Evolutionary conservation across 371 early-diverging fungal genomes (phyloP), one percentile per base, ranked within the genome.

Genomic region (Mucor mucedo): DNA sequence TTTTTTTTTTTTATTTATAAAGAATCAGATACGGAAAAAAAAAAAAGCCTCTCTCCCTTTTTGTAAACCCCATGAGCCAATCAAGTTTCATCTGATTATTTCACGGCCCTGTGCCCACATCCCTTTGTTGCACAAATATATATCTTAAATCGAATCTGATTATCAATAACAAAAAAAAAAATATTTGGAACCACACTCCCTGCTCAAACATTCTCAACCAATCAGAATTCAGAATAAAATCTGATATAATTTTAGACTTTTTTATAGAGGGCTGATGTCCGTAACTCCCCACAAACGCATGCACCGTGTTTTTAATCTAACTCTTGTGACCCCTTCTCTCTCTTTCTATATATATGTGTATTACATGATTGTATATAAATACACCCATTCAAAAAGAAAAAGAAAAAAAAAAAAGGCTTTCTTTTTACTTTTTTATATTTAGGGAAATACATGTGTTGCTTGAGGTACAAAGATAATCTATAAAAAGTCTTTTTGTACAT

Each of bases 31-130:
- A 55, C 21, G 57, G 35, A 64, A 52, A 48, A 61, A 60, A 66
- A 63, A 32, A 52, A 47, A 56, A 60, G 42, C 56, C 52, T 48
- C 48, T 40, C 41, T 50, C 21, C 27, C 5, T 7, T 5, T n/a
- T 28, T n/a, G 13, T 49, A 35, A 49, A 16, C 9, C 21, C 21
- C 35, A 29, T 41, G 35, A 59, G 40, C 65, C 65, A 65, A 58
- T 65, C 50, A 65, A 29, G 45, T 28, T 59, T 29, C 32, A 65
- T 65, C 65, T 54, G 65, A 65, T 65, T 60, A 65, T 53, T 53
- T 44, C 56, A 44, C 42, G 56, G 44, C 44, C 56, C 44, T 21
- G 47, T 47, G 47, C 47, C 47, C 47, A 21, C 21, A 47, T 47
- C 35, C 35, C 35, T 8, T 35, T 21, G 47, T 47, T 6, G 47